These are phyloP conservation scores for Metarhizium album DNA, from an alignment of 2,329 filamentous ascomycete genomes.

Conservation along the genomic window DNA sequence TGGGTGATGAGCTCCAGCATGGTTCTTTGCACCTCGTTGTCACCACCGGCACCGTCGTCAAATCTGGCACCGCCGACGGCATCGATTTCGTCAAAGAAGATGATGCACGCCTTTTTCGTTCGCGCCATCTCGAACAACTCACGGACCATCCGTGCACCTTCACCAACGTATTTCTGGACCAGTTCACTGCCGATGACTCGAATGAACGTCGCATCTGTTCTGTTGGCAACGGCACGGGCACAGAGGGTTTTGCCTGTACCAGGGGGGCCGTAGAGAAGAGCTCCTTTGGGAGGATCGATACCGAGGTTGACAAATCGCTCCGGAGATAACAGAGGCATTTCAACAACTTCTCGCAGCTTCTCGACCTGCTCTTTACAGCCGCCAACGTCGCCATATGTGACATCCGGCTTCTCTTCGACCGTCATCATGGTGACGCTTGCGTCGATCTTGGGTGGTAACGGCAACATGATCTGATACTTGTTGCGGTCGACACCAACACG, in stretches of 20 bases:
- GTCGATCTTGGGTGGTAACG: conserved; percentile 95
- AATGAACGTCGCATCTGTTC: conserved; percentile 97
- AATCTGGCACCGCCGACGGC: conserved; percentile 93
- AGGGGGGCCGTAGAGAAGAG: conserved; percentile 88
- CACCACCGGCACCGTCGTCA: conserved; percentile 89
- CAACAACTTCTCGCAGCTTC: conserved; percentile 95
- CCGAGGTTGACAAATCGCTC: conserved; percentile 98
- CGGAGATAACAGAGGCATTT: conserved; percentile 93
- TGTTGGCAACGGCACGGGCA: conserved; percentile 91
- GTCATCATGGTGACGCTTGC: conserved; percentile 99
- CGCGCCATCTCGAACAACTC: conserved; percentile 99
- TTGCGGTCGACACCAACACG: conserved; percentile 95
- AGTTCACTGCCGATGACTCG: conserved; percentile 95
- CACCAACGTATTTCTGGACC: conserved; percentile 98
- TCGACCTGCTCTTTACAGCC: conserved; percentile 99
- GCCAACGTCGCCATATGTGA: conserved; percentile 97
- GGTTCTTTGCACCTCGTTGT: conserved; percentile 95
- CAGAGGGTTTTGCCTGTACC: conserved; percentile 99
- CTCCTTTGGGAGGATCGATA: conserved; percentile 96
- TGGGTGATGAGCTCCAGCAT: conserved; percentile 98
- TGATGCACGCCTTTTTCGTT: conserved; percentile 99
- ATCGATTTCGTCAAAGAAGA: conserved; percentile 94
- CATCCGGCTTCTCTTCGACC: conserved; percentile 98
- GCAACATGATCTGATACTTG: conserved; percentile 98
- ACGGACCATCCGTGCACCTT: conserved; percentile 95